A percentile compares a stretch with the other conserved stretches of the same genome.
phyloP scores from a whole-genome alignment of 2,329 filamentous ascomycete species.

The Arthrobotrys sphaeroides region DNA sequence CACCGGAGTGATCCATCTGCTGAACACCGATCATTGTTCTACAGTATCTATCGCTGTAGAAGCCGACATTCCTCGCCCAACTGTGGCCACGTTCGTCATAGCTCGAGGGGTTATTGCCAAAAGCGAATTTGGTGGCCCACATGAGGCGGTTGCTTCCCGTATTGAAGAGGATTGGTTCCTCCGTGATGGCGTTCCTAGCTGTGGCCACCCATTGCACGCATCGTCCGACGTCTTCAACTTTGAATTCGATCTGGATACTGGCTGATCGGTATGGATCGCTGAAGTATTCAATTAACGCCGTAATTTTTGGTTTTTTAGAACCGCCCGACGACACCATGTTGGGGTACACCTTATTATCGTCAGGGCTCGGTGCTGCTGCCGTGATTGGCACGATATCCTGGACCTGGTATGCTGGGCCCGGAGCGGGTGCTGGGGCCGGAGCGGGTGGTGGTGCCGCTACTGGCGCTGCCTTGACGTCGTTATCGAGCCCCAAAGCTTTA shows the following conservation, averaged over 20 bases:
- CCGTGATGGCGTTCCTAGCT: background rate
- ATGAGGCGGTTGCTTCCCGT: slow-evolving; percentile 29
- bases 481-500: too few species aligned
- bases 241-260: slow-evolving; percentile 17
- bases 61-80: slow-evolving; percentile 18
- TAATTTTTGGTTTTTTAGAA: slow-evolving; percentile 3
- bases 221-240: slow-evolving; percentile 16
- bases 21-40: slow-evolving; percentile 34
- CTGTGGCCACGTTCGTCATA: slow-evolving; percentile 19
- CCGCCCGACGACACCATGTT: slow-evolving; percentile 15
- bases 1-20: slow-evolving; percentile 8
- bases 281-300: slow-evolving; percentile 17
- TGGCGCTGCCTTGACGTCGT: background rate
- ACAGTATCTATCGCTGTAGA: slow-evolving; percentile 39
- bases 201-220: slow-evolving; percentile 42
- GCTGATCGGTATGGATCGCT: background rate
- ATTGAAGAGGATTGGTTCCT: background rate
- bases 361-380: background rate
- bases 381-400: slow-evolving; percentile 20
- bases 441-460: background rate
- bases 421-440: background rate
- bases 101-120: background rate
- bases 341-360: background rate
- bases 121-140: slow-evolving; percentile 31
- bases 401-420: slow-evolving; percentile 10